Evolutionary conservation across 2,329 filamentous ascomycete species (phyloP).

Genomic region (Colletotrichum melonis): DNA sequence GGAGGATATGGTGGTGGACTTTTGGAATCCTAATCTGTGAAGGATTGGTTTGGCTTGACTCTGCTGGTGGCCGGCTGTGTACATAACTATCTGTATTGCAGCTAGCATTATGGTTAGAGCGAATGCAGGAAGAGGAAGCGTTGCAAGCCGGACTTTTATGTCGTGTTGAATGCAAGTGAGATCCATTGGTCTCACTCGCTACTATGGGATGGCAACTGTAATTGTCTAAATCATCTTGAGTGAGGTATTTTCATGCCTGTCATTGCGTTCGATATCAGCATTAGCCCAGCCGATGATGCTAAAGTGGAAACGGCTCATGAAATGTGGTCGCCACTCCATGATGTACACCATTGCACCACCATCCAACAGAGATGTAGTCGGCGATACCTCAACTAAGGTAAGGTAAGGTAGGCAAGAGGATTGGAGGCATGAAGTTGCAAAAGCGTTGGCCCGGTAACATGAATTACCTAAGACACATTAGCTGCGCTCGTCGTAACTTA

Average conservation of each 20-base stretch:
- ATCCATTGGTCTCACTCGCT: no score
- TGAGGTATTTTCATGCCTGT: no score
- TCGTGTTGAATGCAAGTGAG: neutral
- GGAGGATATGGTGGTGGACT: constrained; percentile 68
- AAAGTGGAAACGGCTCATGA: no score
- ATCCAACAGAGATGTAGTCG: neutral
- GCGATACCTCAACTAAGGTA: neutral
- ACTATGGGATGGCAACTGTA: no score
- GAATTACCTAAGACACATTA: neutral
- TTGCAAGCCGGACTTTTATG: neutral
- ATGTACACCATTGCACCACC: neutral
- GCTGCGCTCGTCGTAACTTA: neutral
- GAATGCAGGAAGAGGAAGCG: neutral
- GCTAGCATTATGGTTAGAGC: neutral
- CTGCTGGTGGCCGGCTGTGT: no score
- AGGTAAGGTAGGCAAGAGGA: no score
- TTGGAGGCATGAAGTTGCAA: neutral
- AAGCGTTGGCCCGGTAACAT: neutral
- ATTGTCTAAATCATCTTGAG: no score
- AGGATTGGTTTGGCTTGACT: neutral
- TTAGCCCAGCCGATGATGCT: no score
- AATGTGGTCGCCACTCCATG: no score
- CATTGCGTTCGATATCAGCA: no score
- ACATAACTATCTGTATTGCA: neutral
- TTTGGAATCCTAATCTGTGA: constrained; percentile 43